Base-by-base conservation (phyloP, 2,329 filamentous ascomycete species). In the Zymoseptoria brevis region DNA sequence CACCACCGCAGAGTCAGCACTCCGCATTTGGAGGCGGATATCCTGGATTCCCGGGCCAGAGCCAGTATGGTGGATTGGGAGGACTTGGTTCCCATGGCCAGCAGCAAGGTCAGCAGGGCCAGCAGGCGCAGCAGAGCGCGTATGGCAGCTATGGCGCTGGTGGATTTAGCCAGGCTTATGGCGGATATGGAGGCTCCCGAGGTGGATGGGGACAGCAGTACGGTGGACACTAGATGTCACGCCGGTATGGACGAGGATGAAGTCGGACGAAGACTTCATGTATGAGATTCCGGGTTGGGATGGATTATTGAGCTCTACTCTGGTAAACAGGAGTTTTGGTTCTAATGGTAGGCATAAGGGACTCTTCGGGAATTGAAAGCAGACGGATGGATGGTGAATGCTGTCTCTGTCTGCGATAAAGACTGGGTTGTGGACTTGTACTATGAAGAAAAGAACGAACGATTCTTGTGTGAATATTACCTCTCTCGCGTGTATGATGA, bases 1-100 rank as follows among this genome's bases (percentile, higher is more conserved):
- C 82, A 53, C 80, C 79, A 51, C 79, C 82, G 55, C 81, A 82
- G 70, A 78, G 75, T 29, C 82, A 85, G 69, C 82, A 84, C 70
- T 80, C 81, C 69, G 79, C 77, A 52, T 84, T 83, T 64, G 80
- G 71, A 35, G 66, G 80, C 56, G 79, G 76, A 51, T 85, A 85
- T 63, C 80, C 80, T 29, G 74, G 75, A 59, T 80, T 79, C 71
- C 70, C 73, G 41, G 73, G 74, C 35, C 77, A 79, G 62, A 75
- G 79, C 57, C 81, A 83, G 67, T 83, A 73, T 58, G 80, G 77
- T 57, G 75, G 78, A 29, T 76, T 83, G 48, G 79, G 79, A 58
- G 80, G 79, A 53, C 75, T 81, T 53, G 79, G 79, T 51, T 73
- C 71, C 50, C 76, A 78, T 64, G 74, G 76, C 69, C 69, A 68